Evolutionary conservation across 2,329 filamentous ascomycete genomes (phyloP), one percentile per base, ranked within the genome.

Genomic region (Mycocentrospora acerina): DNA sequence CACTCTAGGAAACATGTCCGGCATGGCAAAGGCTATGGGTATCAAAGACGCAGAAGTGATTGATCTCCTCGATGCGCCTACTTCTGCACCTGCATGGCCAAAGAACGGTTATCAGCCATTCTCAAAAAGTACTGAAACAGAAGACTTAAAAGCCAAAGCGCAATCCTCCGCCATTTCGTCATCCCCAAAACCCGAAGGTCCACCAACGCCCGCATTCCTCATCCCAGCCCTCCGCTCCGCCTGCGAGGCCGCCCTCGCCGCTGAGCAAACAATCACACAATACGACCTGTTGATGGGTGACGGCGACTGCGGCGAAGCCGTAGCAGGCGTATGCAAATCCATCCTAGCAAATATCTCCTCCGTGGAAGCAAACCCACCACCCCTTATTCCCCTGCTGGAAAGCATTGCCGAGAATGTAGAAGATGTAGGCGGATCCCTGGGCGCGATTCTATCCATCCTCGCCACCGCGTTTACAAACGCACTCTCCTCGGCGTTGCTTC

Each of bases 271-370:
- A 22, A 75, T 87, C 35, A 87, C 84, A 10, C 76, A 74, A 43
- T 87, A 78, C 65, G 84, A 88, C 59, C 90, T 88, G 0, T 80
- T 93, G 16, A 89, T 95, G 40, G 90, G 90, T 35, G 90, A 95
- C 60, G 90, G 90, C 31, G 90, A 95, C 70, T 95, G 90, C 60
- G 90, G 90, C 25, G 79, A 85, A 56, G 71, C 72, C 17, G 71
- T 75, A 1, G 64, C 31, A 81, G 88, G 48, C 81, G 88, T 29
- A 69, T 95, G 56, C 87, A 88, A 75, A 46, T 59, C 59, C n/a
- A 69, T 76, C 16, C 66, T 74, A 15, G 43, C 60, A 4, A 66
- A 70, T 37, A 59, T 76, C 16, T 71, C 76, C 37, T 80, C 85
- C 41, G 59, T 77, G 4, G 75, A 82, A 9, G 59, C 74, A n/a